These are phyloP conservation scores for Puccinia coronata DNA, from an alignment of 1,284 basidiomycete genomes.

Conservation along the genomic window DNA sequence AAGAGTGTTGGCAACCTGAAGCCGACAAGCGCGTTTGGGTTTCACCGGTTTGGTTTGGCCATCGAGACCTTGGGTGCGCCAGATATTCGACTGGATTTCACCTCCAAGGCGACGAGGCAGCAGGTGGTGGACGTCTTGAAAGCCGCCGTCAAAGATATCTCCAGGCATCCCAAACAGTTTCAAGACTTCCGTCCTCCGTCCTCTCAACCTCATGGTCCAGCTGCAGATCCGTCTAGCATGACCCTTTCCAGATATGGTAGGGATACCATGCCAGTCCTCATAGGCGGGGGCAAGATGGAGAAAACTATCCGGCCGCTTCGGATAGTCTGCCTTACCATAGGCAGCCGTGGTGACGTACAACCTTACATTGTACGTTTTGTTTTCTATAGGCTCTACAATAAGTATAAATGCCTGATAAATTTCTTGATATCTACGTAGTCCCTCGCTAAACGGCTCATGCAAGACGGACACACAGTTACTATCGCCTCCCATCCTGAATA, in stretches of 20 bases:
- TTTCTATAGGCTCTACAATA: neutral
- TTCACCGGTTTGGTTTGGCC: slow-evolving; percentile 54
- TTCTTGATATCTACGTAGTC: slow-evolving; percentile 29
- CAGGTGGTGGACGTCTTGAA: slow-evolving; percentile 31
- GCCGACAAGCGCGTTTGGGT: slow-evolving; percentile 53
- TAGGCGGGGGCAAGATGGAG: neutral
- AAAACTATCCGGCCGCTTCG: slow-evolving; percentile 52
- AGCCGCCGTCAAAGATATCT: slow-evolving; percentile 7
- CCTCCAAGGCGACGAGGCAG: slow-evolving; percentile 52
- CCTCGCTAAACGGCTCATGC: slow-evolving; percentile 84
- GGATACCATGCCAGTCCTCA: slow-evolving; percentile 6
- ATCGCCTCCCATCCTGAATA: slow-evolving; percentile 95
- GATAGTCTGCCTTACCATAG: slow-evolving; percentile 92
- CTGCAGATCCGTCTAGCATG: neutral
- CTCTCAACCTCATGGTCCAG: neutral
- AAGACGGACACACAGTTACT: slow-evolving; percentile 78
- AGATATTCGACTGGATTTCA: slow-evolving; percentile 55
- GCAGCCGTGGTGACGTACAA: slow-evolving; percentile 88
- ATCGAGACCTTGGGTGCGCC: slow-evolving; percentile 54
- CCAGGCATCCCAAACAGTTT: neutral
- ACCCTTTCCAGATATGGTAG: neutral
- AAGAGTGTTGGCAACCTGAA: slow-evolving; percentile 53
- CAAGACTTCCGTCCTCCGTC: no score
- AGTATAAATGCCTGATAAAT: neutral
- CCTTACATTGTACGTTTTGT: slow-evolving; percentile 55